Conservation (phyloP, 1,139 yeast genomes). For the Sugiyamaella grinbergsii region DNA sequence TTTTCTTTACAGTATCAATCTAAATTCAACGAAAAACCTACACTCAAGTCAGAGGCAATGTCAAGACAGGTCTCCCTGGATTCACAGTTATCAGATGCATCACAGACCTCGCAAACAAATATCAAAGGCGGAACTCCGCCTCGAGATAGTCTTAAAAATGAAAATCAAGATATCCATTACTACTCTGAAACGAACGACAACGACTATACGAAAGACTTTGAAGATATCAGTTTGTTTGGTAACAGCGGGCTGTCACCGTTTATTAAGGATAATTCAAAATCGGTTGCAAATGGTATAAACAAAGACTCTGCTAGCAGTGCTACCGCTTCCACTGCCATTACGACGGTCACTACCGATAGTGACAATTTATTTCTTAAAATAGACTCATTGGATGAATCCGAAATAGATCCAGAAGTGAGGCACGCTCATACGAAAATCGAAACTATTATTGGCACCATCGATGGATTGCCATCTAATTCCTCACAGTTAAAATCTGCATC, state of each 20-base stretch:
- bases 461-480: background rate
- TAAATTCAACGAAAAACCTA: background rate
- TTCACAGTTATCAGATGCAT: slow-evolving; percentile 16
- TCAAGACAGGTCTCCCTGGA: slow-evolving; percentile 7
- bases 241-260: background rate
- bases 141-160: background rate
- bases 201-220: slow-evolving; percentile 8
- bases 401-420: slow-evolving; percentile 1
- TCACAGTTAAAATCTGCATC: slow-evolving; percentile 3
- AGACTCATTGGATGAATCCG: slow-evolving; percentile 7
- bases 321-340: background rate
- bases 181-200: slow-evolving; percentile 6
- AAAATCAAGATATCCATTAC: slow-evolving; percentile 4
- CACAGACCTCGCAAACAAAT: too few species aligned
- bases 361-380: slow-evolving; percentile 11
- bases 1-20: slow-evolving; percentile 3
- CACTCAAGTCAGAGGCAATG: slow-evolving; percentile 5
- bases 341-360: background rate
- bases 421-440: slow-evolving; percentile 5
- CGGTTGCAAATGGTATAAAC: background rate
- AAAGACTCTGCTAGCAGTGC: too few species aligned
- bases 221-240: slow-evolving; percentile 11
- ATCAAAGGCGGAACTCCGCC: background rate
- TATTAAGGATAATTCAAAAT: background rate
- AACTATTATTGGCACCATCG: background rate